phyloP scores from a whole-genome alignment of 495 filamentous ascomycete species.

The Paragyromitra xinjiangensis region DNA sequence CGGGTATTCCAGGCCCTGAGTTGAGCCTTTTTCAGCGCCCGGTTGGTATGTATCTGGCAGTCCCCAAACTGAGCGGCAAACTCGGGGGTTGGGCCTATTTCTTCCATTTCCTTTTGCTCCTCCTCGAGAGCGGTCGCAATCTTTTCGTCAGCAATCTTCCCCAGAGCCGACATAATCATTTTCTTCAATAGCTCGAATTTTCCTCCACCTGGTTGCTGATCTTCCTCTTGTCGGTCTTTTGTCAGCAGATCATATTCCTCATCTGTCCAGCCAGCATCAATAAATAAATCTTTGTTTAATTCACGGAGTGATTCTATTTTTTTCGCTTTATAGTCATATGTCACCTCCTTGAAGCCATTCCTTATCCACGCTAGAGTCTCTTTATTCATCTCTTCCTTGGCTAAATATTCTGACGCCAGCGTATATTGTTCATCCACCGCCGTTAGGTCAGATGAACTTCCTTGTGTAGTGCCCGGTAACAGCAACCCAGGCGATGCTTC shows the following conservation, averaged over 20 bases:
- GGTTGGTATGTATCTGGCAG: neutral
- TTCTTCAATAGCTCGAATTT: neutral
- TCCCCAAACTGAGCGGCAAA: neutral
- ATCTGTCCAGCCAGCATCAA: neutral
- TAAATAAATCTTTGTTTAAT: neutral
- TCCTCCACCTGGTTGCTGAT: neutral
- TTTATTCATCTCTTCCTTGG: neutral
- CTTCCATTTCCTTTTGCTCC: neutral
- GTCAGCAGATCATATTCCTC: neutral
- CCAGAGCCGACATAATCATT: slow-evolving; percentile 9
- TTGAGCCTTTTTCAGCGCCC: neutral
- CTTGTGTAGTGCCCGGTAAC: neutral
- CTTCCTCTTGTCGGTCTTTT: neutral
- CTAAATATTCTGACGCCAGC: slow-evolving; percentile 1
- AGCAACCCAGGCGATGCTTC: neutral
- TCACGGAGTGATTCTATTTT: neutral
- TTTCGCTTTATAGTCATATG: neutral
- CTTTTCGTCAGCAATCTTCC: neutral
- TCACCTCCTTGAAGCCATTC: neutral
- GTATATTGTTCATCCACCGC: neutral
- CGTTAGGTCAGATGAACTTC: neutral
- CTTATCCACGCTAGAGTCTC: slow-evolving; percentile 3
- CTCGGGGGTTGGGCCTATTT: neutral
- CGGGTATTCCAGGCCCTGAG: neutral
- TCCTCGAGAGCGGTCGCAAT: neutral